phyloP scores from a whole-genome alignment of 2,329 filamentous ascomycete species.

The Scedosporium dehoogii region DNA sequence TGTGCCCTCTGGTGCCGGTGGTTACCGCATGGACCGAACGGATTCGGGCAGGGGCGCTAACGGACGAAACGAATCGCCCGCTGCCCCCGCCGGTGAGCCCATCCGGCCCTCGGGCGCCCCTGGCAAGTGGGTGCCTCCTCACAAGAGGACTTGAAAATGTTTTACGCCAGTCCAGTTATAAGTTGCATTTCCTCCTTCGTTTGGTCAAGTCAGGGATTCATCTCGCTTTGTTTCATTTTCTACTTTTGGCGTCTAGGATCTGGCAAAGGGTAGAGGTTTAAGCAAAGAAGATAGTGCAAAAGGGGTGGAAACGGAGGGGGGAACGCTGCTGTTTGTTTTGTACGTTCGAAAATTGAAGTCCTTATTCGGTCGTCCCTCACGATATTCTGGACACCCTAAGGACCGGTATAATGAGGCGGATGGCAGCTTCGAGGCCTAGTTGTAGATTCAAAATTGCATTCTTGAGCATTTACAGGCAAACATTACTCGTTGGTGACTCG shows the following conservation, averaged over 20 bases:
- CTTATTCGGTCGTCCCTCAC: background rate
- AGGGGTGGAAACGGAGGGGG: background rate
- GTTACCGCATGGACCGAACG: conserved; percentile 31
- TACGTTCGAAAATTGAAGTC: background rate
- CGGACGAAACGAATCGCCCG: conserved; percentile 28
- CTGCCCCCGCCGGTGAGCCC: conserved; percentile 31
- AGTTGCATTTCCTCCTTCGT: background rate
- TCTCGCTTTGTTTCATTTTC: conserved; percentile 3
- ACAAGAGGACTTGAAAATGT: conserved; percentile 22
- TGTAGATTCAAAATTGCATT: conserved; percentile 2
- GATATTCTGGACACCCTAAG: background rate
- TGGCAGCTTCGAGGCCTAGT: background rate
- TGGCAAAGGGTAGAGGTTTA: background rate
- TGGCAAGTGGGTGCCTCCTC: conserved; percentile 51
- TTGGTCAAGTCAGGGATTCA: background rate
- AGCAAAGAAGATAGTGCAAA: background rate
- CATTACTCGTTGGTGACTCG: background rate
- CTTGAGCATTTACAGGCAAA: background rate
- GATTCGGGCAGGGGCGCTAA: conserved; percentile 33
- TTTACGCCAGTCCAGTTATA: background rate
- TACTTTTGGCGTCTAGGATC: conserved; percentile 6
- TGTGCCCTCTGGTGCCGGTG: conserved; percentile 23
- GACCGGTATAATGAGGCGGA: background rate
- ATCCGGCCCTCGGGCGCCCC: conserved; percentile 41
- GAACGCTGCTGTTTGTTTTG: background rate